Percentiles rank a stretch among this genome's conserved stretches.
These are phyloP conservation scores for Crithidia fasciculata DNA, from an alignment of 208 protist species.

Conservation along the genomic window DNA sequence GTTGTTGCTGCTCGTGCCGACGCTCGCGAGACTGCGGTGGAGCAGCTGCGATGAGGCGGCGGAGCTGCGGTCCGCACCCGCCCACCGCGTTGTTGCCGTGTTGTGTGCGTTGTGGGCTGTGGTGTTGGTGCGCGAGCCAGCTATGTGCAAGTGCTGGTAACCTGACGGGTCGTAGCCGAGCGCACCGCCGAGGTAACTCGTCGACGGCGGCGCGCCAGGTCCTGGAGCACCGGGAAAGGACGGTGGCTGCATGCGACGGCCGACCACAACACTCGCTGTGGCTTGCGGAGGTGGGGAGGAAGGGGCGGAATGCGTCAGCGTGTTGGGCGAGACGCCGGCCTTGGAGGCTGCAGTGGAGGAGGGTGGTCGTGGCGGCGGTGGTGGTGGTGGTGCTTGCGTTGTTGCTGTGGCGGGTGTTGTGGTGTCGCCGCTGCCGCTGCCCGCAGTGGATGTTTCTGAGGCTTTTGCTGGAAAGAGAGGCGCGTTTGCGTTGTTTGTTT, in stretches of 20 bases:
- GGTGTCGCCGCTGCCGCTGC: not conserved
- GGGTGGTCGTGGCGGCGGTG: not conserved
- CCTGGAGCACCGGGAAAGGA: not conserved
- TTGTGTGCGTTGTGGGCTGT: not conserved
- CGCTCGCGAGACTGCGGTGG: not conserved
- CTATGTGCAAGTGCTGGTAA: not conserved
- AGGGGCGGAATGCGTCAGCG: too few relatives aligned
- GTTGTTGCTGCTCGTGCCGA: slow-evolving; percentile 16
- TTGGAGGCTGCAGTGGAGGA: not conserved
- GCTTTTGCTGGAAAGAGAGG: too few relatives aligned
- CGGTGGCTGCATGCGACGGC: not conserved
- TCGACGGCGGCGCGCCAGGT: not conserved
- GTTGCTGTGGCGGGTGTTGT: not conserved
- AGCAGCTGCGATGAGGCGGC: slow-evolving; percentile 5
- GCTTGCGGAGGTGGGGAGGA: too few relatives aligned
- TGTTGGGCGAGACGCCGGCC: too few relatives aligned
- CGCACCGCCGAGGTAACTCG: slow-evolving; percentile 4
- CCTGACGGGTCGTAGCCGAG: not conserved
- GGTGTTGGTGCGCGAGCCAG: not conserved
- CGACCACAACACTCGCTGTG: not conserved
- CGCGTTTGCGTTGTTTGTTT: too few relatives aligned
- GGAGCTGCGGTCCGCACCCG: slow-evolving; percentile 4
- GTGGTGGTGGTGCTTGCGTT: not conserved
- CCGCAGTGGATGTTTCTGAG: too few relatives aligned
- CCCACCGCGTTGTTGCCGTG: slow-evolving; percentile 6